phyloP scores from a whole-genome alignment of 805 yeast species.

The Isabelozyma heimii region DNA sequence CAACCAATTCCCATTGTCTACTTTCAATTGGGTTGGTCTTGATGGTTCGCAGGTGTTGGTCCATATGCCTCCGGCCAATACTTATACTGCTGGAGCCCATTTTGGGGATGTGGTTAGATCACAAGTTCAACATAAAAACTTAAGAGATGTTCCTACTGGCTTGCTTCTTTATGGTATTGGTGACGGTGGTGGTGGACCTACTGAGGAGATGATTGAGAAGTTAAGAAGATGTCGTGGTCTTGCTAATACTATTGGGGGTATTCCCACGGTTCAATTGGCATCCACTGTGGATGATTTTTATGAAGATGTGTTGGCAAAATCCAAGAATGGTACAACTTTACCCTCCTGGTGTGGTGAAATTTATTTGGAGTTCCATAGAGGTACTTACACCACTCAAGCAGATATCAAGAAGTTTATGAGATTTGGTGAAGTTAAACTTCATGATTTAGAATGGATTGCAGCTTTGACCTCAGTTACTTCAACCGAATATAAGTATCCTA shows the following conservation, averaged over 20 bases:
- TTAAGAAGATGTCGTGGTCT: constrained; percentile 88
- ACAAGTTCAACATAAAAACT: constrained; percentile 75
- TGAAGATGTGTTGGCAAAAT: constrained; percentile 56
- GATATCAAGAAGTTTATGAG: constrained; percentile 80
- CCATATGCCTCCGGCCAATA: constrained; percentile 98
- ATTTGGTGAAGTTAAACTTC: constrained; percentile 67
- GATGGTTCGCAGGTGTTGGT: constrained; percentile 92
- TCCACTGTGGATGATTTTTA: constrained; percentile 78
- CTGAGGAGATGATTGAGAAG: constrained; percentile 89
- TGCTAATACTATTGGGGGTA: constrained; percentile 71
- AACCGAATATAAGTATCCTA: constrained; percentile 68
- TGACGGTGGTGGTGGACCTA: constrained; percentile 99
- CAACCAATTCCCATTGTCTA: constrained; percentile 82
- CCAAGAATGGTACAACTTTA: constrained; percentile 63
- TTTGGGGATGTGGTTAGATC: constrained; percentile 90
- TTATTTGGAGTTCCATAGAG: constrained; percentile 93
- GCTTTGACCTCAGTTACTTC: constrained; percentile 63
- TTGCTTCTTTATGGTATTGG: constrained; percentile 87
- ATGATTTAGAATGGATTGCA: constrained; percentile 83
- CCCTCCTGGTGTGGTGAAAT: constrained; percentile 94
- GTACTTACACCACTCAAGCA: constrained; percentile 95
- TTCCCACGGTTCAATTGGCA: constrained; percentile 83
- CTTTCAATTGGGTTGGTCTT: constrained; percentile 93
- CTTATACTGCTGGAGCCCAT: constrained; percentile 90
- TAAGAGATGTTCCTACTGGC: constrained; percentile 77